Evolutionary conservation across 139 green algal species (phyloP).

Genomic region (Volvox reticuliferus): DNA sequence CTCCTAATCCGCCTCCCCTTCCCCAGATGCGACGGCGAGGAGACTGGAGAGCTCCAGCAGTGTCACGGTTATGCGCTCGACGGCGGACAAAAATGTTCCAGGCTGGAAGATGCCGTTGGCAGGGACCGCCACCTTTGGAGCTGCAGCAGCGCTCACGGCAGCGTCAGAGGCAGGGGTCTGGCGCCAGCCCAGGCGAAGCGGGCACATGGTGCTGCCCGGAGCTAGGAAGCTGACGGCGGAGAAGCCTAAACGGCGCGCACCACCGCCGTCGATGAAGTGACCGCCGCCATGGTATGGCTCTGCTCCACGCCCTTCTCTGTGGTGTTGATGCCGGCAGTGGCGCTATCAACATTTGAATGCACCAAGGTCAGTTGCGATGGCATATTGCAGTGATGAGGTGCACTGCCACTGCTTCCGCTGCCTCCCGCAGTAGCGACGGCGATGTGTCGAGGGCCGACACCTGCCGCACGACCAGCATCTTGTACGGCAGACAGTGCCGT

Average conservation of each 20-base stretch:
- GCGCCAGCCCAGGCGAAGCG: no score
- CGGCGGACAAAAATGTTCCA: constrained; percentile 49
- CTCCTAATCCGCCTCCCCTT: not conserved
- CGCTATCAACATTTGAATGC: not conserved
- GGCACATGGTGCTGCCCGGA: no score
- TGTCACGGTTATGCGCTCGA: constrained; percentile 76
- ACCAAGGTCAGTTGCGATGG: not conserved
- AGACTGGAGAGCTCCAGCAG: constrained; percentile 90
- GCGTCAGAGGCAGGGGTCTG: not conserved
- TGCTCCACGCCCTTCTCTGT: constrained; percentile 24
- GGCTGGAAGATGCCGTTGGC: constrained; percentile 6
- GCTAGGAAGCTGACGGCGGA: constrained; percentile 40
- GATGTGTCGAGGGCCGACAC: constrained; percentile 31
- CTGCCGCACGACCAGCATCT: constrained; percentile 3
- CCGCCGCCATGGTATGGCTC: constrained; percentile 4
- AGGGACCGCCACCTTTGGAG: not conserved
- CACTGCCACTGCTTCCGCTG: not conserved
- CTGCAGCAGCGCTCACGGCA: not conserved
- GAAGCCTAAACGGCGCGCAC: constrained; percentile 30
- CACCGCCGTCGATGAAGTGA: not conserved
- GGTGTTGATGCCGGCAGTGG: not conserved
- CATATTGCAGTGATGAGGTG: not conserved
- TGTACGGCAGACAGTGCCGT: not conserved
- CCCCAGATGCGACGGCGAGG: not conserved
- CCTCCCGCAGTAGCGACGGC: not conserved